Evolutionary conservation across 139 green algal species (phyloP).

Genomic region (Closterium sp.): DNA sequence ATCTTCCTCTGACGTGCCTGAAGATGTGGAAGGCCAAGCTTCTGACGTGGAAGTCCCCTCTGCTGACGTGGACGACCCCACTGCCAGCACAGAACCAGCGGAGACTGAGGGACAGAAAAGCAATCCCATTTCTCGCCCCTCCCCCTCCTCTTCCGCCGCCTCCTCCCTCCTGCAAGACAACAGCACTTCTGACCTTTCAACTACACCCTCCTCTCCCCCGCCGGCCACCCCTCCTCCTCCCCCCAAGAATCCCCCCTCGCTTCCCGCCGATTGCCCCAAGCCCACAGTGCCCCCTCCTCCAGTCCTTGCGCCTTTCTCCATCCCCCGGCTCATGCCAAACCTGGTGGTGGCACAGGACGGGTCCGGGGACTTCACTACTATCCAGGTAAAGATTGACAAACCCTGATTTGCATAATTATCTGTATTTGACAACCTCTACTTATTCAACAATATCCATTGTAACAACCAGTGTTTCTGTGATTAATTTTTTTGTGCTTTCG

Average conservation of each 20-base stretch:
- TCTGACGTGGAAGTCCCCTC: not conserved
- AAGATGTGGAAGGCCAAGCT: not conserved
- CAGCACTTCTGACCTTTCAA: not conserved
- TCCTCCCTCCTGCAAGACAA: not conserved
- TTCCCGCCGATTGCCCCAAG: not conserved
- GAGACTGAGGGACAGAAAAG: not conserved
- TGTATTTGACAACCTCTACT: no score
- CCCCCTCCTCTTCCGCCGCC: not conserved
- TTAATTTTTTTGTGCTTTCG: not conserved
- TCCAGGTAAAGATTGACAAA: not conserved
- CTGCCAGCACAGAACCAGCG: not conserved
- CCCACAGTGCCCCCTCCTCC: not conserved
- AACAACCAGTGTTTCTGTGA: not conserved
- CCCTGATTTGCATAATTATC: no score
- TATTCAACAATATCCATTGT: no score
- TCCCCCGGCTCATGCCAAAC: not conserved
- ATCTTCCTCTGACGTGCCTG: not conserved
- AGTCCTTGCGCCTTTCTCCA: not conserved
- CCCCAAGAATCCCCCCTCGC: not conserved
- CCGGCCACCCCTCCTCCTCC: not conserved
- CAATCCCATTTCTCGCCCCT: no score
- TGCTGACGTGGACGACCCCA: not conserved
- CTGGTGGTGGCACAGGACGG: not conserved
- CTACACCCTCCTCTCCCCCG: not conserved
- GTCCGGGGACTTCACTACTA: not conserved